Evolutionary conservation across 1,284 basidiomycete genomes (phyloP).

Genomic region (Quambalaria eucalypti): DNA sequence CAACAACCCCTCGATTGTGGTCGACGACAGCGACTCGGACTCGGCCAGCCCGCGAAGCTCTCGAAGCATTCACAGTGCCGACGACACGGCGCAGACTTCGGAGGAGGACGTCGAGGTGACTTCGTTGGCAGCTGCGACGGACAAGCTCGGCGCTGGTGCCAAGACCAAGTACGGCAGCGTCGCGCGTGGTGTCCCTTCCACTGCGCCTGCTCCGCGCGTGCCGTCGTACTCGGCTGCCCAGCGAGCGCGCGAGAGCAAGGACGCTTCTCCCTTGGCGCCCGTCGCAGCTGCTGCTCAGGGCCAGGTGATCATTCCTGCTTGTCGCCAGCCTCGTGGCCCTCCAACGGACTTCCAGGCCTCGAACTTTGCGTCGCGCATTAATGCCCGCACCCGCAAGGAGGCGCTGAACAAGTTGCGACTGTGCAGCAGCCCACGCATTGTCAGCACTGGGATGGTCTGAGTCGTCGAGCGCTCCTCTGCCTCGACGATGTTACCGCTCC

Average conservation of each 20-base stretch:
- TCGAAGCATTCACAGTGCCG: slow-evolving; percentile 11
- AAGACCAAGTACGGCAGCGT: neutral
- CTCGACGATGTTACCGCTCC: too few species aligned
- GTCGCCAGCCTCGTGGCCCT: slow-evolving; percentile 35
- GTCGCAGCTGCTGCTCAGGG: neutral
- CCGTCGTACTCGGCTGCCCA: too few species aligned
- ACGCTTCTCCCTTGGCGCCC: neutral
- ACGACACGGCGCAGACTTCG: slow-evolving; percentile 37
- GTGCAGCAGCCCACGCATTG: slow-evolving; percentile 32
- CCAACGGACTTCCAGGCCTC: slow-evolving; percentile 32
- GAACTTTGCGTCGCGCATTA: slow-evolving; percentile 37
- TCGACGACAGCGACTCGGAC: slow-evolving; percentile 31
- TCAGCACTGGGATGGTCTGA: slow-evolving; percentile 2
- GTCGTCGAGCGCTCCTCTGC: too few species aligned
- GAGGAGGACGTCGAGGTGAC: slow-evolving; percentile 27
- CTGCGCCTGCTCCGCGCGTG: too few species aligned
- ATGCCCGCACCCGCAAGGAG: slow-evolving; percentile 29
- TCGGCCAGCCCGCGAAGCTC: slow-evolving; percentile 10
- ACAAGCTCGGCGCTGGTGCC: too few species aligned
- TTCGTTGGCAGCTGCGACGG: too few species aligned
- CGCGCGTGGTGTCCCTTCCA: neutral
- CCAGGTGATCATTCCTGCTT: slow-evolving; percentile 16
- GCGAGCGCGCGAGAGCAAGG: neutral
- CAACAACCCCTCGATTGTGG: slow-evolving; percentile 32
- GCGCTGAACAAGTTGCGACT: slow-evolving; percentile 37